Evolutionary conservation across 495 filamentous ascomycete genomes (phyloP), one percentile per base, ranked within the genome.

Genomic region (Neurospora sublineolata): DNA sequence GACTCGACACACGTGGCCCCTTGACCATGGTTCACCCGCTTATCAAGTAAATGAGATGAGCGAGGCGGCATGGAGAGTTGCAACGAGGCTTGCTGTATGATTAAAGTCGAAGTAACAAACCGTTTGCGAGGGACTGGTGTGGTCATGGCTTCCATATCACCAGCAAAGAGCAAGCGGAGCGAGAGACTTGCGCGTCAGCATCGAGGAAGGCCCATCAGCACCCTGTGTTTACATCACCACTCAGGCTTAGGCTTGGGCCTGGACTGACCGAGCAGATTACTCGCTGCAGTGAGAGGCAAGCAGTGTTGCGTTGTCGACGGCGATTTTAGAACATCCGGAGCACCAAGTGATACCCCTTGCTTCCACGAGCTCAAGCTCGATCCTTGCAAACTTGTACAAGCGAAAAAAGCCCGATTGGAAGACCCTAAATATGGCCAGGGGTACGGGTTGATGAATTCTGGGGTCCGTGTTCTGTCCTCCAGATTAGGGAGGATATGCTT

Each of bases 1-100:
- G 82, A 85, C 83, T 85, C 83, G 83, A 81, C 81, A 84, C 82
- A 84, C 82, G 82, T 84, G 82, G 79, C 74, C 68, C 41, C 70
- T 74, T 75, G 72, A 73, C 75, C 73, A 14, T 73, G 18, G 37
- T 64, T 52, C 36, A 64, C 52, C 52, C 52, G 27, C 52, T 64
- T 64, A 64, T 64, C 52, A 64, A 64, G 27, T 64, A 16, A 64
- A 36, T 64, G 52, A 64, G 52, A 64, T 64, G 52, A 64, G 52
- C 52, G 52, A 64, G 52, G 52, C 27, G 30, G 52, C 52, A 36
- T 33, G 30, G 7, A 64, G 52, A 64, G 27, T 33, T 64, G 27
- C 23, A 64, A 64, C 52, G 52, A 64, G 52, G 52, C 52, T 64
- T 64, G 52, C 52, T 64, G 23, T 64, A 64, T 33, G 52, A 64